These are phyloP conservation scores for Suaeda aralocaspica DNA, from an alignment of 148 eudicot genomes.

Conservation along the genomic window DNA sequence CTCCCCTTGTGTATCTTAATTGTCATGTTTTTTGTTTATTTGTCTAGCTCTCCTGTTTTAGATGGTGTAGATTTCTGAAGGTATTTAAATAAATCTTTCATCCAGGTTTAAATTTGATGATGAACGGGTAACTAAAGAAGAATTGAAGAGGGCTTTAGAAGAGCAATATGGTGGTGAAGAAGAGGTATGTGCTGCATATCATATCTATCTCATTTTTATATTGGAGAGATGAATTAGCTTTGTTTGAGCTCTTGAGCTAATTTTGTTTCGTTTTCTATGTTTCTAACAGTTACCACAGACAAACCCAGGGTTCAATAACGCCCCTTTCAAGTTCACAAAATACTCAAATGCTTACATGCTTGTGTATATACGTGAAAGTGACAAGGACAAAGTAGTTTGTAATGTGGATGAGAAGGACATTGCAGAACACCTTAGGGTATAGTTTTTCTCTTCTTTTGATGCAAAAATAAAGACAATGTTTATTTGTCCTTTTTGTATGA, in stretches of 20 bases:
- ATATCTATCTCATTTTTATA: neutral
- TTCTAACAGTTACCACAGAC: constrained; percentile 70
- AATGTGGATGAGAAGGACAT: constrained; percentile 92
- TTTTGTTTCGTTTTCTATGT: constrained; percentile 6
- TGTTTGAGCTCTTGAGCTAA: neutral
- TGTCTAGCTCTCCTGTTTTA: too few relatives aligned
- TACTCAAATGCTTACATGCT: constrained; percentile 99
- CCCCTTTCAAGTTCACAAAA: constrained; percentile 88
- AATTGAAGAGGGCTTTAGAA: constrained; percentile 67
- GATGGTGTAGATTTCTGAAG: neutral
- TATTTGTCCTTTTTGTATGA: neutral
- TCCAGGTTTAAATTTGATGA: constrained; percentile 90
- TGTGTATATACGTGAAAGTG: constrained; percentile 93
- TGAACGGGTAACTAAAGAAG: constrained; percentile 93
- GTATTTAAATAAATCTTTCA: neutral
- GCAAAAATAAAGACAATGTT: neutral
- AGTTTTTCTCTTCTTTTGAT: constrained; percentile 13
- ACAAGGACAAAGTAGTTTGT: constrained; percentile 89
- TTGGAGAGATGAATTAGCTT: neutral
- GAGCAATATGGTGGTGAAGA: constrained; percentile 99
- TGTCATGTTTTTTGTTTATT: too few relatives aligned
- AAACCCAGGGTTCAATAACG: constrained; percentile 80
- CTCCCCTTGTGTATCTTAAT: too few relatives aligned
- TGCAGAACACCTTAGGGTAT: constrained; percentile 95
- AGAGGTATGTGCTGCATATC: constrained; percentile 48